Base-by-base conservation (phyloP, 495 filamentous ascomycete species). In the Aspergillus taichungensis region DNA sequence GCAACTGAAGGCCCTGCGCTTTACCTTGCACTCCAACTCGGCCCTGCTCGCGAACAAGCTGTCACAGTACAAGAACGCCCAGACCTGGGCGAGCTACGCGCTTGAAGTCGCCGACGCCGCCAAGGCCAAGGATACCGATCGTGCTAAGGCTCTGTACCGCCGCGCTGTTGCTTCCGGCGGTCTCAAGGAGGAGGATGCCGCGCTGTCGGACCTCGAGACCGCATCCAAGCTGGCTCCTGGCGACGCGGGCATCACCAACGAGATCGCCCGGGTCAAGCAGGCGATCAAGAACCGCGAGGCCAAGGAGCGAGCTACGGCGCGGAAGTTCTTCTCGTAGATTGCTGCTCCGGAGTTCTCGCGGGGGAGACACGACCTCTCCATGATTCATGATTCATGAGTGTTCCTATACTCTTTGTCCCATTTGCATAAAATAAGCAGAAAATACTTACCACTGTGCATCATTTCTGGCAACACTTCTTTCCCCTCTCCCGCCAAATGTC, bases 301-400 rank as follows among this genome's bases (percentile, higher is more conserved):
- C 59, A 94, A 87, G 74, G 87, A 97, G 71, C 91, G 88, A 73
- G 84, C 80, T 30, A 84, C 83, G 27, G 92, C 88, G 59, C 80
- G 80, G 68, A 95, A 89, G 71, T 90, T 90, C 71, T 97, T 97
- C 57, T 59, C 75, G 12, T 81, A 47, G 63, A 39, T 5, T 24
- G 18, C 6, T 24, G 18, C 18, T 24, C 4, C 18, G 18, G 18
- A 24, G 18, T 24, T 24, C 18, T 24, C 18, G 18, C 18, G 18
- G 18, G 18, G 18, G 13, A 41, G 33, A 42, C 30, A 13, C 31
- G 30, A 12, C 37, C 34, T 8, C 36, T 45, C 38, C 24, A 47
- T 43, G 62, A 63, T 54, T 67, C 62, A 69, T 60, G 66, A 63
- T 44, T 47, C 40, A 55, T 53, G 52, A 47, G 40, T 52, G 29